phyloP scores from a whole-genome alignment of 768 basidiomycete species.

The Lactarius deliciosus region DNA sequence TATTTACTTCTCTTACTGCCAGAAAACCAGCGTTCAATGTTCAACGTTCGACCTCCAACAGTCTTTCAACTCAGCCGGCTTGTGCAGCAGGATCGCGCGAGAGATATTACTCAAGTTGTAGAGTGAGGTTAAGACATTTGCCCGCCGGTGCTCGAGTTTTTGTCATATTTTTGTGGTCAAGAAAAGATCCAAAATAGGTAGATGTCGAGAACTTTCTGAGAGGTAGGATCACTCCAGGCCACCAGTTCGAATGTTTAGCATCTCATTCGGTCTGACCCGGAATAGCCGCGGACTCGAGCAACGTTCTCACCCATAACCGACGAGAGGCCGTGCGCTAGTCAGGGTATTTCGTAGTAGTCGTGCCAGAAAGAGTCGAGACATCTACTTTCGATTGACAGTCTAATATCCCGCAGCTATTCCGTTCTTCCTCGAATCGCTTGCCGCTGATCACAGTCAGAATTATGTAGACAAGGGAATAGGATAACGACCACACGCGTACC shows the following conservation, averaged over 20 bases:
- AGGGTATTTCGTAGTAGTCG: neutral
- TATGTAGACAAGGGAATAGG: neutral
- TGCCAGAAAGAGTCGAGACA: neutral
- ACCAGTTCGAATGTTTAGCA: neutral
- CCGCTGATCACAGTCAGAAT: slow-evolving; percentile 47
- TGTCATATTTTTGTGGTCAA: neutral
- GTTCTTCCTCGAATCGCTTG: slow-evolving; percentile 90
- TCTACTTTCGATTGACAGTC: slow-evolving; percentile 13
- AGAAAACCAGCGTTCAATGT: neutral
- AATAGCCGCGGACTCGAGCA: neutral
- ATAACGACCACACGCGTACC: slow-evolving; percentile 46
- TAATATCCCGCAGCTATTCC: slow-evolving; percentile 89
- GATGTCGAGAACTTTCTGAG: neutral
- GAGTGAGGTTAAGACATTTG: neutral
- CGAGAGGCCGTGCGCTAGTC: neutral
- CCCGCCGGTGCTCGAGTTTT: neutral
- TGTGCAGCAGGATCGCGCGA: neutral
- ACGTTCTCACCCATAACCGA: neutral
- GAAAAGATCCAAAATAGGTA: neutral
- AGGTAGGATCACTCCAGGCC: neutral
- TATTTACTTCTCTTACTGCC: neutral
- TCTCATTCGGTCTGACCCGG: neutral
- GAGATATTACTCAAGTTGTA: neutral
- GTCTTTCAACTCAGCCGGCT: neutral
- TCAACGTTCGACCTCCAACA: neutral